Percentiles rank a stretch among this genome's conserved stretches.
These are phyloP conservation scores for Monosporozyma servazzii DNA, from an alignment of 805 yeast genomes.

Conservation along the genomic window DNA sequence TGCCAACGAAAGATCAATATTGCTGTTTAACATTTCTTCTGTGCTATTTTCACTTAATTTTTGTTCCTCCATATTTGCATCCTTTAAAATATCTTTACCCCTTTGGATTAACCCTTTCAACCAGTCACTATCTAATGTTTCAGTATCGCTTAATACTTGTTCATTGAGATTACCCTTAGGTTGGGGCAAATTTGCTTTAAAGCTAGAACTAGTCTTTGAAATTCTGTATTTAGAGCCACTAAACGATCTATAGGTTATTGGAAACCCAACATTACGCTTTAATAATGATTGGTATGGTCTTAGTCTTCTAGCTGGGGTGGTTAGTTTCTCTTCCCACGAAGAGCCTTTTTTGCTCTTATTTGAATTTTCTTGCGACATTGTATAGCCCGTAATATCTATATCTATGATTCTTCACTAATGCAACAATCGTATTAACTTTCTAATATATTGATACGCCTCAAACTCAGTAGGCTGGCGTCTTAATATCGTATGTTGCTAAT, in stretches of 20 bases:
- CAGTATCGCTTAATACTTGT: neutral
- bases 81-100: slow-evolving; percentile 16
- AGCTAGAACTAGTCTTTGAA: neutral
- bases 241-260: neutral
- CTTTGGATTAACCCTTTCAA: slow-evolving; percentile 16
- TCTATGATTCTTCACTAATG: neutral
- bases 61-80: slow-evolving; percentile 10
- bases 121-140: slow-evolving; percentile 11
- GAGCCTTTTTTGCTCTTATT: neutral
- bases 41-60: neutral
- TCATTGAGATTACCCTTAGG: neutral
- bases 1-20: neutral
- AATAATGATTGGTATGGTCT: slow-evolving; percentile 11
- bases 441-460: neutral
- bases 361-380: neutral
- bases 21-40: neutral
- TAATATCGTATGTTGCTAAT: neutral
- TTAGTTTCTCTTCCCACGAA: slow-evolving; percentile 2
- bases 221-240: neutral
- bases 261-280: neutral
- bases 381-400: neutral
- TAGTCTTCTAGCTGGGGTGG: slow-evolving; percentile 18
- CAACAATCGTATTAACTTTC: neutral
- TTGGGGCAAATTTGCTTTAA: neutral
- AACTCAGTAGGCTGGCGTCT: neutral